Evolutionary conservation across 179 eudicot genomes (phyloP), one percentile per base, ranked within the genome.

Genomic region (Beta lomatogona): DNA sequence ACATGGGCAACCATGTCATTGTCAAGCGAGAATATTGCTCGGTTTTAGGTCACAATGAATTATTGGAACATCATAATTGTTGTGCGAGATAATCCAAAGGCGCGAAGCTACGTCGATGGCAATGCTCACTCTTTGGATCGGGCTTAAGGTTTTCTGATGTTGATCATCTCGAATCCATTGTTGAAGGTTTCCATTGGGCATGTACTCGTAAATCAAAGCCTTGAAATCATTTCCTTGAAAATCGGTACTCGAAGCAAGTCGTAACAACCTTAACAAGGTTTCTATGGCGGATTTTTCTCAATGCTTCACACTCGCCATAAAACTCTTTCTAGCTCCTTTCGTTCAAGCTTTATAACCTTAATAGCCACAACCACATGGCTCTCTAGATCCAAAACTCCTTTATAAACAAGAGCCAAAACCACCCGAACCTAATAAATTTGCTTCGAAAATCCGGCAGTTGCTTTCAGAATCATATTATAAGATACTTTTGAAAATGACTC

Each of bases 1-100:
- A 79, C 80, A 67, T 67, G 80, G 2, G 79, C 80, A 6, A 79
- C 85, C 82, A 83, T 79, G 11, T 50, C 85, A 66, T 58, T 7
- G 10, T 79, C 79, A 1, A 80, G 67, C 16, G n/a, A 75, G 16
- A 70, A 80, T 64, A 48, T 77, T 77, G 15, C 57, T 25, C 9
- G 80, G 76, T 66, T 79, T 71, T 3, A 79, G 63, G 55, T 79
- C 76, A 41, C 76, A 79, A 59, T 79, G 82, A 16, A 79, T 44
- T 25, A 79, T 57, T 8, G 82, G 76, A 41, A 18, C 58, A 5
- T 71, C 67, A 58, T 36, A 10, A 1, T 58, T 76, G 12, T 53
- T 36, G 76, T 79, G 76, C 21, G n/a, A 79, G 41, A 44, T 79
- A 79, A 13, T 79, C 63, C 1, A 79, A n/a, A n/a, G n/a, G 36